Evolutionary conservation across 768 basidiomycete genomes (phyloP).

Genomic region (Amanita muscaria): DNA sequence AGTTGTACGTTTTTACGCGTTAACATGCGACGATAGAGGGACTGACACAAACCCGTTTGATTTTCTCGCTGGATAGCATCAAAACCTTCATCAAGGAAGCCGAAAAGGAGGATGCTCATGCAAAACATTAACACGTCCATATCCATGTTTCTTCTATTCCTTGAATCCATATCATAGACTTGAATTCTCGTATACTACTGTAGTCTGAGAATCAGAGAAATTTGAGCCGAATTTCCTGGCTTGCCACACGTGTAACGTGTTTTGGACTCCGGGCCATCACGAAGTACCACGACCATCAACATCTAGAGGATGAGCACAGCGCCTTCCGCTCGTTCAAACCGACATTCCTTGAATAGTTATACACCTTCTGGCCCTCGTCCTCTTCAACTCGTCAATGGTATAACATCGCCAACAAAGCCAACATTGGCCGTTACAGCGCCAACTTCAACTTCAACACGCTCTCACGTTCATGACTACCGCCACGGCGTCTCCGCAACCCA

Average conservation of each 20-base stretch:
- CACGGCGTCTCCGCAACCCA: too few relatives aligned
- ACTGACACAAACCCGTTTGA: conserved; percentile 16
- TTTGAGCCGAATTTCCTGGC: too few relatives aligned
- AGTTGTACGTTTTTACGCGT: conserved; percentile 51
- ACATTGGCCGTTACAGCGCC: conserved; percentile 12
- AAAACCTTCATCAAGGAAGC: conserved; percentile 74
- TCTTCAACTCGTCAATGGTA: conserved; percentile 37
- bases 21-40: background rate
- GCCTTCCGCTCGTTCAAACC: conserved; percentile 15
- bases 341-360: conserved; percentile 22
- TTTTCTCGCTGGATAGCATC: conserved; percentile 42
- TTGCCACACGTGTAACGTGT: too few relatives aligned
- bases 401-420: conserved; percentile 8
- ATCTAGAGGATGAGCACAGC: background rate
- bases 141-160: too few relatives aligned
- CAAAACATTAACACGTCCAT: conserved; percentile 34
- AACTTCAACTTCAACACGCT: conserved; percentile 9
- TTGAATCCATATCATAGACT: too few relatives aligned
- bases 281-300: too few relatives aligned
- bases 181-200: too few relatives aligned
- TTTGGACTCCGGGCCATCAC: too few relatives aligned
- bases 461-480: conserved; percentile 13
- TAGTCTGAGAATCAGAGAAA: too few relatives aligned
- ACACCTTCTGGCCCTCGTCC: conserved; percentile 25
- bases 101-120: conserved; percentile 50